Evolutionary conservation across 139 green algal species (phyloP).

Genomic region (Nannochloris sp.): DNA sequence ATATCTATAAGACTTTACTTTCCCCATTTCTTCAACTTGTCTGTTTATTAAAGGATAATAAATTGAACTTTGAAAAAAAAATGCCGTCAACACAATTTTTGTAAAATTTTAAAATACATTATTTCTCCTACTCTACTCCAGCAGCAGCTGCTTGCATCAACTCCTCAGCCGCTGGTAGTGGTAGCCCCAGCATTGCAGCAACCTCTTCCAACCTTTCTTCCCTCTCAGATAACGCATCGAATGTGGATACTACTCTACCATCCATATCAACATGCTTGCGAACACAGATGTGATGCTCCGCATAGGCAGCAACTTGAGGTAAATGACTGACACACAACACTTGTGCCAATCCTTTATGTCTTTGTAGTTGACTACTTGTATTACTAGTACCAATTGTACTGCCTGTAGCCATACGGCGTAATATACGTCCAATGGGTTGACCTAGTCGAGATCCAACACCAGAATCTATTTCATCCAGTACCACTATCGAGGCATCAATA

Average conservation of each 20-base stretch:
- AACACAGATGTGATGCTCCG: conserved; percentile 58
- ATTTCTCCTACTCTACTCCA: too few species aligned
- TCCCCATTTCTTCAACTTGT: background rate
- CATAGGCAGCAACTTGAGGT: conserved; percentile 73
- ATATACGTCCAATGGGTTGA: conserved; percentile 44
- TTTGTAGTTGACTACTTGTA: background rate
- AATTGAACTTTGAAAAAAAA: too few species aligned
- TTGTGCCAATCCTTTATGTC: conserved; percentile 50
- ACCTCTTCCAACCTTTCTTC: conserved; percentile 48
- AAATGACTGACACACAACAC: conserved; percentile 76
- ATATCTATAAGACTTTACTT: background rate
- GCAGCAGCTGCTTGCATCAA: too few species aligned
- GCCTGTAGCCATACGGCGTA: conserved; percentile 45
- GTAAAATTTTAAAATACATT: too few species aligned
- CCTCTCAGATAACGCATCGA: conserved; percentile 26
- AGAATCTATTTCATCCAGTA: conserved; percentile 78
- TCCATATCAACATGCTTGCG: conserved; percentile 28
- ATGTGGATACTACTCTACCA: conserved; percentile 36
- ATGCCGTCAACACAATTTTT: too few species aligned
- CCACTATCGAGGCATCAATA: conserved; percentile 38
- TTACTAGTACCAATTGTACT: background rate
- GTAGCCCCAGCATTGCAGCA: conserved; percentile 61
- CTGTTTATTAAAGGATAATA: background rate
- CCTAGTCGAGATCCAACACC: conserved; percentile 65
- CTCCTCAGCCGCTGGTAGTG: conserved; percentile 11